Evolutionary conservation across 192 early-diverging fungal species (phyloP).

Genomic region (Entomortierella lignicola): DNA sequence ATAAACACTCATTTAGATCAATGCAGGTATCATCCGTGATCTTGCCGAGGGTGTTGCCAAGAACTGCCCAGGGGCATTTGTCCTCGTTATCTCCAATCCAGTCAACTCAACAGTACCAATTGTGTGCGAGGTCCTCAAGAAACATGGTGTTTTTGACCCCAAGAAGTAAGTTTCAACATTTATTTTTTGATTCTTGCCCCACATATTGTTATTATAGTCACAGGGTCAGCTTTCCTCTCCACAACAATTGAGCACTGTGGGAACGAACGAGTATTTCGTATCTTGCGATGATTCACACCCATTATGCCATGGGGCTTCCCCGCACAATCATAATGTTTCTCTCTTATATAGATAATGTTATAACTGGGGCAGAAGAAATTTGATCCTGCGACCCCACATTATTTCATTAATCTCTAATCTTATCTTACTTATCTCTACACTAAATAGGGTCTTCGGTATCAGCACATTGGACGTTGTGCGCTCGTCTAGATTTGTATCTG

Average conservation of each 20-base stretch:
- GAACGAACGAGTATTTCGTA: too few species aligned
- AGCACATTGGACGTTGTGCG: constrained; percentile 94
- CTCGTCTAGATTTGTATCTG: constrained; percentile 87
- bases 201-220: not conserved
- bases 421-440: not conserved
- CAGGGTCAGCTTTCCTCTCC: not conserved
- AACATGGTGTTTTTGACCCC: constrained; percentile 87
- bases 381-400: too few species aligned
- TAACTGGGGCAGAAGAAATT: too few species aligned
- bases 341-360: not conserved
- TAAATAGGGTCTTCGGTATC: constrained; percentile 86
- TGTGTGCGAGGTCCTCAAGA: constrained; percentile 91
- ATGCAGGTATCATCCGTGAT: constrained; percentile 91
- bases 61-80: constrained; percentile 80
- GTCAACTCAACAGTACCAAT: constrained; percentile 99
- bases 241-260: too few species aligned
- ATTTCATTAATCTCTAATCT: too few species aligned
- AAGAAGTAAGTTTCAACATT: constrained; percentile 54
- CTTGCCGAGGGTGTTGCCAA: constrained; percentile 83
- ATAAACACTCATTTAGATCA: constrained; percentile 78
- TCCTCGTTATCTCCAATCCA: constrained; percentile 93
- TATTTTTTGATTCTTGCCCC: not conserved
- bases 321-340: too few species aligned
- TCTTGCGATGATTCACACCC: too few species aligned
- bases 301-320: too few species aligned